phyloP scores from a whole-genome alignment of 75 land plant species.

The Pinus taeda region DNA sequence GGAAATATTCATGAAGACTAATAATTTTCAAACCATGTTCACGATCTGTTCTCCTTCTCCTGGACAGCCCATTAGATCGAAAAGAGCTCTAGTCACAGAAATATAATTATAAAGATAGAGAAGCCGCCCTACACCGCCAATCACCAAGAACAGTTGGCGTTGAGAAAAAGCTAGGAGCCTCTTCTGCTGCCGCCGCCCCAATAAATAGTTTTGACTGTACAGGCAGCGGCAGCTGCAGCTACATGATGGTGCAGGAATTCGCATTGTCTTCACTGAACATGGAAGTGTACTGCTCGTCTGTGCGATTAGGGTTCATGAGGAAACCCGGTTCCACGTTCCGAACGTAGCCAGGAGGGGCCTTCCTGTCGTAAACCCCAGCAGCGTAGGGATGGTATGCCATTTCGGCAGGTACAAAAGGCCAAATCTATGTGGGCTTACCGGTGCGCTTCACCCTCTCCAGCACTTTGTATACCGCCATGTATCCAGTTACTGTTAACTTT shows the following conservation, averaged over 20 bases:
- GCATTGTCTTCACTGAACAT: conserved; percentile 7
- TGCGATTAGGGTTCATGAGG: not conserved
- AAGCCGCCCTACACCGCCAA: no score
- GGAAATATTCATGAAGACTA: no score
- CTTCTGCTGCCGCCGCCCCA: no score
- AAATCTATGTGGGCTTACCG: conserved; percentile 58
- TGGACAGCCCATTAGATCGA: no score
- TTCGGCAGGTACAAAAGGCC: conserved; percentile 75
- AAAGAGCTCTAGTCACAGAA: no score
- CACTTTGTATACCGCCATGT: conserved; percentile 17
- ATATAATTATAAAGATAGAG: no score
- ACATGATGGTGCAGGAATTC: conserved; percentile 11
- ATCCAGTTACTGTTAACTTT: conserved; percentile 6
- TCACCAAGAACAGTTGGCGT: no score
- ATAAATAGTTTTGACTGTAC: not conserved
- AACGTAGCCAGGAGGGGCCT: conserved; percentile 67
- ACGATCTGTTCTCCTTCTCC: no score
- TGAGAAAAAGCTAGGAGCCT: no score
- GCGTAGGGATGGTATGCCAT: conserved; percentile 51
- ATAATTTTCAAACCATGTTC: no score
- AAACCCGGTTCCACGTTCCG: conserved; percentile 17
- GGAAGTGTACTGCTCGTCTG: not conserved
- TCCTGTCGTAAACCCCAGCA: conserved; percentile 50
- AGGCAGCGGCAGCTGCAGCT: no score
- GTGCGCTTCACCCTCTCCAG: conserved; percentile 50